Base-by-base conservation (phyloP, 108 stramenopile genomes). In the Cylindrotheca fusiformis region DNA sequence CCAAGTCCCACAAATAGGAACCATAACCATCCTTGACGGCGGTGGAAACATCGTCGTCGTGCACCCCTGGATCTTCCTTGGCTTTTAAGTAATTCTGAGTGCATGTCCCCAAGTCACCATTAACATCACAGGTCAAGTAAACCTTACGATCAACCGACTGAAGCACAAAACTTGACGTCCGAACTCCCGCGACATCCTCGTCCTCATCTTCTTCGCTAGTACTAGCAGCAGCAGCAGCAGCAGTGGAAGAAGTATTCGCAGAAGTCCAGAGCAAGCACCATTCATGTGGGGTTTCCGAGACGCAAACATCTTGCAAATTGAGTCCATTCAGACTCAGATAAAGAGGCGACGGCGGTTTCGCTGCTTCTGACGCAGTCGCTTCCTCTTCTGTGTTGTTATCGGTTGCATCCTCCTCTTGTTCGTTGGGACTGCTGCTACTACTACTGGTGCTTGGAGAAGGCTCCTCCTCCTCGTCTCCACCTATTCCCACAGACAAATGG, bases 391-490 rank as follows among this genome's bases (percentile, higher is more conserved):
- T 41, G 6, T 6, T 41, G 36, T 6, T 14, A 41, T 14, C 36
- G 36, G 36, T 41, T 6, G 36, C 14, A 52, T 52, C 51, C 14
- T 52, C 5, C 12, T 52, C 8, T 6, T 41, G n/a, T 52, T 18
- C 18, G 51, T 6, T 52, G 51, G 14, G 8, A 18, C 51, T 52
- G 51, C 51, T 52, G 12, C 51, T 52, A 24, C 51, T 52, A 5
- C 23, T 52, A n/a, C 51, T 6, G 51, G 18, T 23, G 20, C 6
- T 14, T 41, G 14, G 36, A 41, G 6, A 41, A 10, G 36, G 14
- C 14, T 41, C 36, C 14, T 41, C 14, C 14, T 17, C 17, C 17
- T 45, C 14, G 44, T 45, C 44, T 45, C 14, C 17, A 45, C 17
- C 18, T 24, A n/a, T 52, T 52, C 10, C 36, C 6, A 41, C 36